Evolutionary conservation across 768 basidiomycete genomes (phyloP), one percentile per base, ranked within the genome.

Genomic region (Leccinellum albellum): DNA sequence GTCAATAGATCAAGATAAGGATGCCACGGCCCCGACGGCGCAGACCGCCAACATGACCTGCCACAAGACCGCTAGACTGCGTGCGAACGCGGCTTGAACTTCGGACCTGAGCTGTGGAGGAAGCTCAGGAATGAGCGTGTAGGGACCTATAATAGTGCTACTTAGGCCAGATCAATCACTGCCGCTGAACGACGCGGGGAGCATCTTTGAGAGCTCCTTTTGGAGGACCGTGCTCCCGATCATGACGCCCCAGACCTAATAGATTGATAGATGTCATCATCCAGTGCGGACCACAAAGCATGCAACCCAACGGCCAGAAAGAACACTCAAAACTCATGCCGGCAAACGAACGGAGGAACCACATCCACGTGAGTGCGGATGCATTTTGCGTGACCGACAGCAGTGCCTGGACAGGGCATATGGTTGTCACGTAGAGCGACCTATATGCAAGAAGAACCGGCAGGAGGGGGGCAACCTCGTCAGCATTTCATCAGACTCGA

Each of bases 141-240:
- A 83, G 9, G 37, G 37, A n/a, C 37, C 4, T 10, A 77, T 70
- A 3, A 8, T 17, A 17, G 17, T 17, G 17, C n/a, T 24, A 40
- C 17, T n/a, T 2, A 45, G 70, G 58, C 79, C 66, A 31, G 69
- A 61, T 0, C 60, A 51, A 17, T 70, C 29, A 50, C 37, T 37
- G 37, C 37, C 37, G 17, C n/a, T 40, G 9, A 82, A 79, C 1
- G 63, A 69, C 4, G 57, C 37, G 0, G 84, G 81, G 0, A 86
- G 75, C 0, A 60, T 64, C 33, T 64, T 70, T 9, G 64, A 62
- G 15, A 86, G 75, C 51, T 77, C 58, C 66, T 83, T 86, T 60
- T 82, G 79, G 7, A 86, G 72, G 46, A 85, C 73, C 0, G 78
- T 74, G 14, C 73, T 73, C 2, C 79, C 78, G 56, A 86, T 75